These are phyloP conservation scores for Hemisphaericaspora lyxosophila DNA, from an alignment of 1,139 yeast genomes.

Conservation along the genomic window DNA sequence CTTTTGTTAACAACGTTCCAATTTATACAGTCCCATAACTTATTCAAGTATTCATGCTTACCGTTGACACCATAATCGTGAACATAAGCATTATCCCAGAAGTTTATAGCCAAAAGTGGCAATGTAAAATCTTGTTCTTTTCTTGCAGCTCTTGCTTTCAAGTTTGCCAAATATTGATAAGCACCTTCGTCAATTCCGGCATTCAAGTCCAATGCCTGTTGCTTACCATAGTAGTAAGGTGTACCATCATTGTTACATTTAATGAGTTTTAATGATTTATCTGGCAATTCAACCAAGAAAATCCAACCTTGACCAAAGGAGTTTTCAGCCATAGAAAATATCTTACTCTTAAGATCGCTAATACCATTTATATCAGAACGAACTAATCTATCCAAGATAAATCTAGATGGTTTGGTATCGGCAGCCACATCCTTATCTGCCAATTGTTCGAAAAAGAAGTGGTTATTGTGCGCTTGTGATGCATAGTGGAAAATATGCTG, in stretches of 20 bases:
- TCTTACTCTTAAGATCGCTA: slow-evolving; percentile 54
- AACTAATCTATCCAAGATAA: slow-evolving; percentile 43
- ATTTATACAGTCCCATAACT: slow-evolving; percentile 76
- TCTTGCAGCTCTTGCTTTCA: slow-evolving; percentile 44
- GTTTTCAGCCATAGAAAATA: slow-evolving; percentile 55
- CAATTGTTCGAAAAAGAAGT: slow-evolving; percentile 77
- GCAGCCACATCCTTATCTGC: slow-evolving; percentile 31
- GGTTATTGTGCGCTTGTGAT: slow-evolving; percentile 91
- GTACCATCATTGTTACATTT: slow-evolving; percentile 85
- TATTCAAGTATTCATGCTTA: slow-evolving; percentile 68
- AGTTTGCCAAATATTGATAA: slow-evolving; percentile 45
- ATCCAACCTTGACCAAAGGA: slow-evolving; percentile 82
- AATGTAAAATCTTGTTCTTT: slow-evolving; percentile 65
- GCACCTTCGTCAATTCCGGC: slow-evolving; percentile 61
- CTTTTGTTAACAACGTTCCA: slow-evolving; percentile 84
- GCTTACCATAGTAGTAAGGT: slow-evolving; percentile 77
- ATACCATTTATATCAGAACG: slow-evolving; percentile 40
- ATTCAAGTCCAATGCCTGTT: slow-evolving; percentile 75
- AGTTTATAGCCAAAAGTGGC: slow-evolving; percentile 75
- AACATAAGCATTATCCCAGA: slow-evolving; percentile 87
- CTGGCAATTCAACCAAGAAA: slow-evolving; percentile 72
- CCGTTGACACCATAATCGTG: slow-evolving; percentile 83
- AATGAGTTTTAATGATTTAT: slow-evolving; percentile 63
- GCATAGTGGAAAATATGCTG: slow-evolving; percentile 83
- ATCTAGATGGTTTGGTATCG: slow-evolving; percentile 48